These are phyloP conservation scores for Rachicladosporium sp. DNA, from an alignment of 2,329 filamentous ascomycete species.

Conservation along the genomic window DNA sequence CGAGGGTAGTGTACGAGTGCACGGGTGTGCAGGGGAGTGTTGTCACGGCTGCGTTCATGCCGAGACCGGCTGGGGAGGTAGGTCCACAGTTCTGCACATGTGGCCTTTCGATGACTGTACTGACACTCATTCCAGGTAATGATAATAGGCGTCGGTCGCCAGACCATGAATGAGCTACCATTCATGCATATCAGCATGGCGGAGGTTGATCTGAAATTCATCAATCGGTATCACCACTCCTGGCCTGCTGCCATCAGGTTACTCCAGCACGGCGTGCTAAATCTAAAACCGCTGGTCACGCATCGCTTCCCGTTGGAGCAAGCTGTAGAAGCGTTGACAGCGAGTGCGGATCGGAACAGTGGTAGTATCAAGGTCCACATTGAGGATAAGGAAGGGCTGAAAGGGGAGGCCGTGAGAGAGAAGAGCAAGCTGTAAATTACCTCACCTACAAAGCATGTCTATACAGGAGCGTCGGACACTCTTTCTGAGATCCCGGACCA, in stretches of 20 bases:
- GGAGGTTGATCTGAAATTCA: conserved; percentile 52
- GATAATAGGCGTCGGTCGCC: conserved; percentile 24
- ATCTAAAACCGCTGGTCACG: conserved; percentile 50
- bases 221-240: conserved; percentile 58
- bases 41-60: conserved; percentile 16
- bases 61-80: conserved; percentile 16
- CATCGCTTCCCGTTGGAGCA: conserved; percentile 52
- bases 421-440: too few relatives aligned
- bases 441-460: too few relatives aligned
- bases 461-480: too few relatives aligned
- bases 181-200: conserved; percentile 26
- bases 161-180: conserved; percentile 23
- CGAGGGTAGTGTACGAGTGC: conserved; percentile 22
- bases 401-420: background rate
- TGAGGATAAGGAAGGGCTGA: conserved; percentile 28
- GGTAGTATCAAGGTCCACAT: conserved; percentile 51
- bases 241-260: conserved; percentile 55
- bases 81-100: too few relatives aligned
- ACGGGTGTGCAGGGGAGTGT: conserved; percentile 25
- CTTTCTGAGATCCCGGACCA: too few relatives aligned
- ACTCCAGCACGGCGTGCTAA: conserved; percentile 46
- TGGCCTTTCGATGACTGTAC: too few relatives aligned
- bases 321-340: conserved; percentile 45
- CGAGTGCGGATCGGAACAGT: conserved; percentile 39
- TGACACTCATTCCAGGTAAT: conserved; percentile 10